Percentiles rank a stretch among this genome's conserved stretches.
phyloP scores from a whole-genome alignment of 768 basidiomycete genomes.

The Butyriboletus loyo region DNA sequence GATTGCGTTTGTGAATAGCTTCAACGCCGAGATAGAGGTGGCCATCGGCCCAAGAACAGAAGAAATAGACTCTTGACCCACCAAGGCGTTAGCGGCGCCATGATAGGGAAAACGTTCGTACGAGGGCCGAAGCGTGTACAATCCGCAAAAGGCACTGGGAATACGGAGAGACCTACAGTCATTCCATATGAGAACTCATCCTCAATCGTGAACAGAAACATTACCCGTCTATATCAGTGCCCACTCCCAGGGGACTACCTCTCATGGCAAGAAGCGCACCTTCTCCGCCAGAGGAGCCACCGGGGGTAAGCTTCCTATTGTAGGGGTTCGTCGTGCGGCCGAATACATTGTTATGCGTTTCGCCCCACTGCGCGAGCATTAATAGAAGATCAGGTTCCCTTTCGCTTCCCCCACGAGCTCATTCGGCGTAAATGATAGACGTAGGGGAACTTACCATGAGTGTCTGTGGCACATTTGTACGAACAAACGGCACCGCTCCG shows the following conservation, averaged over 20 bases:
- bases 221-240: slow-evolving; percentile 81
- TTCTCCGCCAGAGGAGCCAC: slow-evolving; percentile 88
- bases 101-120: slow-evolving; percentile 69
- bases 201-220: neutral
- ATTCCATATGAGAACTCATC: neutral
- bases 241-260: slow-evolving; percentile 59
- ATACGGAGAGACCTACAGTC: slow-evolving; percentile 63
- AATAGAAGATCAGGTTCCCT: neutral
- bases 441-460: slow-evolving; percentile 50
- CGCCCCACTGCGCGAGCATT: slow-evolving; percentile 54
- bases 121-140: slow-evolving; percentile 74
- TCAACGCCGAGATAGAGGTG: slow-evolving; percentile 62
- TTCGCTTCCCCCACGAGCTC: neutral
- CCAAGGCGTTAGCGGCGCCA: slow-evolving; percentile 59
- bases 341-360: slow-evolving; percentile 78
- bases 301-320: slow-evolving; percentile 68
- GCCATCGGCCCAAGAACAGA: slow-evolving; percentile 76
- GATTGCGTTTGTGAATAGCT: slow-evolving; percentile 47
- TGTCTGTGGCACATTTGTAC: slow-evolving; percentile 76
- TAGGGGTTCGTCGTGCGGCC: slow-evolving; percentile 77
- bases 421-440: neutral
- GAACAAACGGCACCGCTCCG: slow-evolving; percentile 72
- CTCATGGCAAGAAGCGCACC: slow-evolving; percentile 63
- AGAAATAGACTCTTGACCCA: slow-evolving; percentile 69
- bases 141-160: slow-evolving; percentile 64